Conservation (phyloP, 208 protist genomes). For the Trypanosoma caninum region DNA sequence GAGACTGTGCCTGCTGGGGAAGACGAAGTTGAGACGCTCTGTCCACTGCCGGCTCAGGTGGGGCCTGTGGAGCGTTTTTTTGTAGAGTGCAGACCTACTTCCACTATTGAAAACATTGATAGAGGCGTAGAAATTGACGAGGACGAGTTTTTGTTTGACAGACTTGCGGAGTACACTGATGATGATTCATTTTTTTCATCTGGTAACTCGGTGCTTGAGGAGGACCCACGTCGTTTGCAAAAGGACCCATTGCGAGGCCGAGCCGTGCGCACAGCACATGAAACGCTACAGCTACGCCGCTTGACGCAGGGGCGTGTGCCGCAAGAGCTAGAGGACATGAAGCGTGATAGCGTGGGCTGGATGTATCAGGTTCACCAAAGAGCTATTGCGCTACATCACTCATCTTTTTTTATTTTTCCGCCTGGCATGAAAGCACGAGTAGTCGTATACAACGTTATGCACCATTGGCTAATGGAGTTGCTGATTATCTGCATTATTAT, state of each 20-base stretch:
- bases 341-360: conserved; percentile 46
- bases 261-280: conserved; percentile 55
- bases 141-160: conserved; percentile 75
- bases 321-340: conserved; percentile 48
- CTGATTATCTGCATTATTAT: conserved; percentile 72
- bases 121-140: conserved; percentile 30
- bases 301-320: conserved; percentile 54
- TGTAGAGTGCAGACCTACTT: conserved; percentile 49
- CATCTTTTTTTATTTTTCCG: conserved; percentile 86
- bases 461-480: conserved; percentile 87
- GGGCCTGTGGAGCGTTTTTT: conserved; percentile 83
- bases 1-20: background rate
- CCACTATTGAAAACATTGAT: background rate
- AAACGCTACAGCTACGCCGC: conserved; percentile 55
- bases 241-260: conserved; percentile 41
- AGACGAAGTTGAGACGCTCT: conserved; percentile 62
- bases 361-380: conserved; percentile 79
- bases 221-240: conserved; percentile 52
- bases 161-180: conserved; percentile 89
- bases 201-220: conserved; percentile 50
- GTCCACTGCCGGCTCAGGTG: conserved; percentile 40
- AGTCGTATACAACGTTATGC: conserved; percentile 88
- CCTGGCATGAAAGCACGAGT: conserved; percentile 76
- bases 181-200: conserved; percentile 90
- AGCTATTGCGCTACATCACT: conserved; percentile 71